Evolutionary conservation across 2,329 filamentous ascomycete species (phyloP).

Genomic region (Eurotiales sp.): DNA sequence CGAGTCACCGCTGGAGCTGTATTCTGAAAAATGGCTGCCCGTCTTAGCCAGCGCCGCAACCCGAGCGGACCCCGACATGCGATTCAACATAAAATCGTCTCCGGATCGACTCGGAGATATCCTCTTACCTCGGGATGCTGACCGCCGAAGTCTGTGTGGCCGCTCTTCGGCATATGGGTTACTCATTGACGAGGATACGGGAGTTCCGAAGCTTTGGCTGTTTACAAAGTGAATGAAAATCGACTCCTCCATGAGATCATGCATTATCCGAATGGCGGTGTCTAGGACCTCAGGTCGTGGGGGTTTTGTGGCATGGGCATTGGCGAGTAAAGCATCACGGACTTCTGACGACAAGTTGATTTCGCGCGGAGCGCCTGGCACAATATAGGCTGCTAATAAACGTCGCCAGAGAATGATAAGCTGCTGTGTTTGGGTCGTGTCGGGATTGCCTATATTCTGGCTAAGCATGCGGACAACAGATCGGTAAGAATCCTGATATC

Average conservation of each 20-base stretch:
- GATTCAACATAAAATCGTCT: slow-evolving; percentile 25
- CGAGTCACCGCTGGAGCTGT: slow-evolving; percentile 38
- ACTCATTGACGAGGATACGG: slow-evolving; percentile 44
- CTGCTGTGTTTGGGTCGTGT: slow-evolving; percentile 60
- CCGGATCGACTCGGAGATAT: slow-evolving; percentile 23
- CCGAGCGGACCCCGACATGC: slow-evolving; percentile 21
- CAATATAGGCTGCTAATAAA: slow-evolving; percentile 84
- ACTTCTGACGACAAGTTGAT: slow-evolving; percentile 87
- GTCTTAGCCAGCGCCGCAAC: slow-evolving; percentile 30
- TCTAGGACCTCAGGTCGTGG: slow-evolving; percentile 77
- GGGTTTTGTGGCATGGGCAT: slow-evolving; percentile 54
- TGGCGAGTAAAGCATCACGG: slow-evolving; percentile 70
- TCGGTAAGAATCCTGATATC: slow-evolving; percentile 69
- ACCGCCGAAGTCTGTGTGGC: slow-evolving; percentile 11
- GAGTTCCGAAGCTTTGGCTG: slow-evolving; percentile 50
- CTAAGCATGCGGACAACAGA: slow-evolving; percentile 52
- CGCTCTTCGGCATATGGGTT: slow-evolving; percentile 37
- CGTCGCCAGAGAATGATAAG: slow-evolving; percentile 81
- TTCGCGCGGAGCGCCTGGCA: slow-evolving; percentile 77
- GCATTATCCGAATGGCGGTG: slow-evolving; percentile 79
- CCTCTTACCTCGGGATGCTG: slow-evolving; percentile 13
- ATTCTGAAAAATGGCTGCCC: slow-evolving; percentile 31
- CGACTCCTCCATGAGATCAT: slow-evolving; percentile 96
- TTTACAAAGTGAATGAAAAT: slow-evolving; percentile 91
- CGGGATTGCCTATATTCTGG: slow-evolving; percentile 45